Evolutionary conservation across 129 eudicot genomes (phyloP).

Genomic region (Artemisia argyi): DNA sequence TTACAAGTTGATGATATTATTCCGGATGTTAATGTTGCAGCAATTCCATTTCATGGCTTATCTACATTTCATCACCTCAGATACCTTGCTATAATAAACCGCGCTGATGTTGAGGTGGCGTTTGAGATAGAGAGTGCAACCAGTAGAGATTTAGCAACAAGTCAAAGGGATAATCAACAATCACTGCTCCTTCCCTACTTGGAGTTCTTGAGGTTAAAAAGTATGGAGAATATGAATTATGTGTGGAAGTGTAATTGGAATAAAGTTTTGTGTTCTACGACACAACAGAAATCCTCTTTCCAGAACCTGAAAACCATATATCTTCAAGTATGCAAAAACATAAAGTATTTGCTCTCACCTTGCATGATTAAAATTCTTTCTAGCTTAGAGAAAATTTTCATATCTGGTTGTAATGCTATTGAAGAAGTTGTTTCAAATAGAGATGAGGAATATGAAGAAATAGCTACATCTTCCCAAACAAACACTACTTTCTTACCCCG

Average conservation of each 20-base stretch:
- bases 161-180: slow-evolving; percentile 1
- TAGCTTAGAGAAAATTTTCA: not conserved
- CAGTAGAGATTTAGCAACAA: not conserved
- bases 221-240: slow-evolving; percentile 4
- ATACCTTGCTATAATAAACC: not conserved
- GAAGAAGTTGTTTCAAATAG: slow-evolving; percentile 18
- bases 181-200: not conserved
- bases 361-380: not conserved
- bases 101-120: slow-evolving; percentile 1
- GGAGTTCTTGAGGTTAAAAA: not conserved
- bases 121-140: not conserved
- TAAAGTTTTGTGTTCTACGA: too few relatives aligned
- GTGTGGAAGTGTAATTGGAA: slow-evolving; percentile 9
- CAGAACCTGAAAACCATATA: too few relatives aligned
- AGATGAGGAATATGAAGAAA: slow-evolving; percentile 7
- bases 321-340: too few relatives aligned
- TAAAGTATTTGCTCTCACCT: too few relatives aligned
- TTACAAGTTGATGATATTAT: not conserved
- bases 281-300: too few relatives aligned
- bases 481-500: not conserved
- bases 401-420: not conserved
- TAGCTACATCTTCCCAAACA: not conserved
- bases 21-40: not conserved
- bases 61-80: not conserved
- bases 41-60: slow-evolving; percentile 10